Evolutionary conservation across 257 asterid species (phyloP).

Genomic region (Forsythia suspensa): DNA sequence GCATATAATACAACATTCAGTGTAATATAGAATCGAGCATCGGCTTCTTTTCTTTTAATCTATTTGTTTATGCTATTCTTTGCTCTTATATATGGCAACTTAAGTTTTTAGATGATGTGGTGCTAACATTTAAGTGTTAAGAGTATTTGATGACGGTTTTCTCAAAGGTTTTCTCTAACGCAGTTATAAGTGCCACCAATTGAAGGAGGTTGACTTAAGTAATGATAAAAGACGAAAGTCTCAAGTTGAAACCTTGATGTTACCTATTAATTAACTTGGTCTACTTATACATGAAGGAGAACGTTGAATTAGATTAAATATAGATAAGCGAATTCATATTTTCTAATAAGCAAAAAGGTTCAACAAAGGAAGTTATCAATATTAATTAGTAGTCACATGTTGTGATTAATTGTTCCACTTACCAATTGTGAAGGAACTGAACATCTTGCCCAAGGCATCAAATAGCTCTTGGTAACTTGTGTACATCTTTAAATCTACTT

Average conservation of each 20-base stretch:
- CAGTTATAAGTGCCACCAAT: too few species aligned
- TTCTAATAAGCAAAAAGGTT: background rate
- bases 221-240: too few species aligned
- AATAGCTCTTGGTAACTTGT: constrained; percentile 61
- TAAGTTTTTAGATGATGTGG: too few species aligned
- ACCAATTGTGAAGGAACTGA: constrained; percentile 69
- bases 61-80: too few species aligned
- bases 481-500: constrained; percentile 73
- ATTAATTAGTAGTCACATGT: background rate
- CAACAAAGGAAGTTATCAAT: background rate
- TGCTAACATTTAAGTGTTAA: too few species aligned
- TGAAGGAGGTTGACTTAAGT: too few species aligned
- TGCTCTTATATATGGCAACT: too few species aligned
- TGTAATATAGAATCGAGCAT: too few species aligned
- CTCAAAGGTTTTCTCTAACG: too few species aligned
- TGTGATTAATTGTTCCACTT: background rate
- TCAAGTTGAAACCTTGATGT: too few species aligned
- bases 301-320: background rate
- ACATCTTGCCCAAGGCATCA: constrained; percentile 72
- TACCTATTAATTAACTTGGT: background rate
- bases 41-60: background rate
- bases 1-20: too few species aligned
- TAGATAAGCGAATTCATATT: background rate
- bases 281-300: background rate
- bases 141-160: too few species aligned